Evolutionary conservation across 805 yeast genomes (phyloP), one percentile per base, ranked within the genome.

Genomic region (Monosporozyma unispora): DNA sequence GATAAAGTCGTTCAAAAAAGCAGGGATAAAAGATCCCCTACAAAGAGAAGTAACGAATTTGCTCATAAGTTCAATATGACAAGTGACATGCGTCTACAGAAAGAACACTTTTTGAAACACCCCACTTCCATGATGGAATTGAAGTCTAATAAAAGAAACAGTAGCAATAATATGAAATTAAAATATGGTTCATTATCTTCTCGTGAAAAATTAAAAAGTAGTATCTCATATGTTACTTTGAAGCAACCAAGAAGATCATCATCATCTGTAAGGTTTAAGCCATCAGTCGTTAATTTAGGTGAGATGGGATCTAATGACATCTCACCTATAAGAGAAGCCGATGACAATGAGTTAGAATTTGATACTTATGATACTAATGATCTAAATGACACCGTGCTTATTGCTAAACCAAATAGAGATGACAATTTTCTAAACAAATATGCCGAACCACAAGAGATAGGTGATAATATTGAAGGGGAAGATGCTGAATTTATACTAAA

Each of bases 101-200:
- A 8, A 18, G 40, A 19, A 6, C 40, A 37, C 5, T 14, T 9
- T 37, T 42, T 65, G 11, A 57, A 58, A 44, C 67, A 65, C 42
- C 68, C 66, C 2, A 58, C 60, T 38, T 65, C 69, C 0, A 64
- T 65, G 68, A 51, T 60, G 56, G 61, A 64, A 23, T 48, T 66
- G 38, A 59, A 63, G 18, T 8, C 35, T 35, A 37, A 29, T n/a
- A 22, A 27, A 28, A 21, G 7, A 28, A 33, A 44, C 23, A 48
- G 16, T 16, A 28, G 29, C 8, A 41, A 23, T 12, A 39, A 29
- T 19, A 25, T 27, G 7, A 40, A 28, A 21, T 11, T 12, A 1
- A 39, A 21, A 21, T 39, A 39, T 39, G 42, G 42, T 18, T 39
- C 42, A 19, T 21, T 39, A 21, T 5, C 42, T 11, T 8, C n/a